Evolutionary conservation across 2,329 filamentous ascomycete genomes (phyloP), one percentile per base, ranked within the genome.

Genomic region (Colletotrichum tamarilloi): DNA sequence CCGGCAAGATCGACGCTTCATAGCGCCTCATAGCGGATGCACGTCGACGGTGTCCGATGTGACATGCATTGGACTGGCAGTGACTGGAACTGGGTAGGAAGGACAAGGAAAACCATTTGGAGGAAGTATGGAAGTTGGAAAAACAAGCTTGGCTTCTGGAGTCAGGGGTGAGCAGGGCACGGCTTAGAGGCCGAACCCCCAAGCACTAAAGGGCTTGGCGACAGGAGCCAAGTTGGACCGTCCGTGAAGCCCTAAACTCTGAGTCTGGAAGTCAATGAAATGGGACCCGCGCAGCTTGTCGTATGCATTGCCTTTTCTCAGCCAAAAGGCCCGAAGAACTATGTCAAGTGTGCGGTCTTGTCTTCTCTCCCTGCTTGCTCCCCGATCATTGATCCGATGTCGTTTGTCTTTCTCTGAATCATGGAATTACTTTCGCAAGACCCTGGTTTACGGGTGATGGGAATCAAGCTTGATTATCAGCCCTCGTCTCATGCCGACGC

Each of bases 21-120:
- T 59, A 69, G 65, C 69, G 58, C 58, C 69, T 62, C 68, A 68
- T 62, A 67, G 57, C 64, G 63, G 64, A 56, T 22, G 56, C 68
- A 66, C 30, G 8, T 38, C n/a, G 46, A 26, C 59, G 16, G 2
- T 49, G 38, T 14, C 60, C 4, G 14, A 19, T 11, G 57, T 46
- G 57, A 6, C 19, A 22, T 19, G 35, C 56, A 22, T 58, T 58
- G 19, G 26, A 58, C 35, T 38, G 11, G 56, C 12, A 35, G n/a
- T 58, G 26, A 58, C 35, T 58, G 11, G 56, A 32, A 26, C 26
- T 26, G 5, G 35, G 12, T 58, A 14, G 16, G 58, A 49, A n/a
- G 42, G 42, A 42, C 38, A 42, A 16, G 38, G 16, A 42, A 42
- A 14, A 42, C 38, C 6, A 35, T 35, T 11, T 11, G 32, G 32